Percentiles rank a stretch among this genome's conserved stretches.
These are phyloP conservation scores for Blastobotrys elegans DNA, from an alignment of 1,139 yeast species.

Conservation along the genomic window DNA sequence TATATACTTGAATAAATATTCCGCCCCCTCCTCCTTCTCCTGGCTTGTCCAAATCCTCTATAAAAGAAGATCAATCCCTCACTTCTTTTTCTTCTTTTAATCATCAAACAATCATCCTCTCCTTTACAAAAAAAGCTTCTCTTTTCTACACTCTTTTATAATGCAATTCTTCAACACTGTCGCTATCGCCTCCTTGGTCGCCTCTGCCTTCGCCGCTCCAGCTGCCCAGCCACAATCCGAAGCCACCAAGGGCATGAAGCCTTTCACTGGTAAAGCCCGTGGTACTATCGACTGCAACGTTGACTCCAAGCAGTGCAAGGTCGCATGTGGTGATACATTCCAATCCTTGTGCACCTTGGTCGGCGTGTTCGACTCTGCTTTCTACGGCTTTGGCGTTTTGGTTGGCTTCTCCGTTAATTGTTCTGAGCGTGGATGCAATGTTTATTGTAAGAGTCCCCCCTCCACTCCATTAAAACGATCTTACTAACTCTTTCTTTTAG, in stretches of 20 bases:
- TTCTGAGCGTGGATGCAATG: slow-evolving; percentile 17
- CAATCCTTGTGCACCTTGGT: slow-evolving; percentile 13
- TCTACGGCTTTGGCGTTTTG: slow-evolving; percentile 18
- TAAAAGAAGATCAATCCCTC: too few species aligned
- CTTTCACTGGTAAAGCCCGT: background rate
- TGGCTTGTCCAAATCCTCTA: too few species aligned
- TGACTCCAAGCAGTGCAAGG: slow-evolving; percentile 16
- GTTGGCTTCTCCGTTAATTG: slow-evolving; percentile 18
- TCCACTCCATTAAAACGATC: too few species aligned
- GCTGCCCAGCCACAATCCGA: background rate
- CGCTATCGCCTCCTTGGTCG: background rate
- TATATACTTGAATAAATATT: too few species aligned
- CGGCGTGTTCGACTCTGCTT: slow-evolving; percentile 17
- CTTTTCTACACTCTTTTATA: background rate
- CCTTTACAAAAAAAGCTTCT: background rate
- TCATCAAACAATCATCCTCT: too few species aligned
- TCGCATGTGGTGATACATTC: slow-evolving; percentile 14
- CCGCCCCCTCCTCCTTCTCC: too few species aligned
- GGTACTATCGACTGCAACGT: slow-evolving; percentile 16
- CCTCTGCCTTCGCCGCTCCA: slow-evolving; percentile 1
- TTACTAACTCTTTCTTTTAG: too few species aligned
- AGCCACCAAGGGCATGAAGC: background rate
- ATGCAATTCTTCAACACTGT: background rate
- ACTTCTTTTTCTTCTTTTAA: too few species aligned
- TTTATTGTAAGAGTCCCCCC: too few species aligned